phyloP scores from a whole-genome alignment of 225 moss, liverwort and hornwort genomes.

The Ulota crispa region DNA sequence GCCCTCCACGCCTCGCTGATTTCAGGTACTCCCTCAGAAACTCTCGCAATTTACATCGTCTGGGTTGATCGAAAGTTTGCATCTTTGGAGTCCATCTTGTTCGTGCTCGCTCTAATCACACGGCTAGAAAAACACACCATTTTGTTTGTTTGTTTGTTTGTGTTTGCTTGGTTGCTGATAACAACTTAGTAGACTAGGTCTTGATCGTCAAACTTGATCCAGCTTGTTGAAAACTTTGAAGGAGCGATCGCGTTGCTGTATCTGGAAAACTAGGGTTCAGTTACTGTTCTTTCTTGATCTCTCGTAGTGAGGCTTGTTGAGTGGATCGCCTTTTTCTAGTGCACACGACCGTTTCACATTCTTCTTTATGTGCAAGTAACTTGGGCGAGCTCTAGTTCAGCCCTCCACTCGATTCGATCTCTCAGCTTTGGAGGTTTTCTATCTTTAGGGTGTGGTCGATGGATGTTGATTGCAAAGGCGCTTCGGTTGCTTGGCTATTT shows the following conservation, averaged over 20 bases:
- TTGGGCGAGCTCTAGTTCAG: not conserved
- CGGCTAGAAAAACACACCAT: not conserved
- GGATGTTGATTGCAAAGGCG: not conserved
- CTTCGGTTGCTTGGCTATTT: not conserved
- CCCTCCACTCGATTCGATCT: not conserved
- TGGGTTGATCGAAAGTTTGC: not conserved
- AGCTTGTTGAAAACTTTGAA: not conserved
- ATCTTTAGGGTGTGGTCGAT: not conserved
- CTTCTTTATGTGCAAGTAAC: not conserved
- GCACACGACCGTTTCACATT: not conserved
- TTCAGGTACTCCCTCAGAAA: not conserved
- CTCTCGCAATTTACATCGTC: not conserved
- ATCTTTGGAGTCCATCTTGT: not conserved
- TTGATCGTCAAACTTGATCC: slow-evolving; percentile 4
- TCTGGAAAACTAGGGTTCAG: not conserved
- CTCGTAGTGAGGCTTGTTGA: not conserved
- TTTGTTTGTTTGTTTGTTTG: not conserved
- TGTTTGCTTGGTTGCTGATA: not conserved
- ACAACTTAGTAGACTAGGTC: not conserved
- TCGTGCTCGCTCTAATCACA: not conserved
- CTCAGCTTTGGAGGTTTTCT: not conserved
- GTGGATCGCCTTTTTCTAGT: not conserved
- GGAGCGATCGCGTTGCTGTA: not conserved
- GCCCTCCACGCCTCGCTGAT: not conserved
- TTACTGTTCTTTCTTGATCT: not conserved